A percentile compares a stretch with the other conserved stretches of the same genome.
Conservation (phyloP, 192 early-diverging fungal genomes). For the Phlyctochytrium bullatum region DNA sequence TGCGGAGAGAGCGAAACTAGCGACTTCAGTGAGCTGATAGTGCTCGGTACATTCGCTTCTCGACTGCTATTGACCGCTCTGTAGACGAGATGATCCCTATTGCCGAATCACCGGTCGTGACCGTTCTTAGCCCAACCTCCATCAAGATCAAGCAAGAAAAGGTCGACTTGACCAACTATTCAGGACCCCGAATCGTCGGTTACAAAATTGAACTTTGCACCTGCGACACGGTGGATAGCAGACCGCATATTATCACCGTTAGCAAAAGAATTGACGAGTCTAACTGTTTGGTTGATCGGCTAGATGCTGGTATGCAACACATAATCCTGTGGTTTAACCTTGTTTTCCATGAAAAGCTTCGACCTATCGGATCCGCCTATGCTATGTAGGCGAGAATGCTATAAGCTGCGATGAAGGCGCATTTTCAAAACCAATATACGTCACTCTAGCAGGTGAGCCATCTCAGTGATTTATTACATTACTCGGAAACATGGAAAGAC, state of each 20-base stretch:
- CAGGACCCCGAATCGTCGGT: slow-evolving; percentile 4
- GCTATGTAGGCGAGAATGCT: too few relatives aligned
- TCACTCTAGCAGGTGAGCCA: too few relatives aligned
- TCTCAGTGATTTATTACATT: too few relatives aligned
- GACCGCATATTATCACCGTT: slow-evolving; percentile 6
- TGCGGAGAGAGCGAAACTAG: slow-evolving; percentile 33
- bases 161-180: not conserved
- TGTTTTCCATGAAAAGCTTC: too few relatives aligned
- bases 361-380: too few relatives aligned
- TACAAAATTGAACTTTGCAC: slow-evolving; percentile 7
- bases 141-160: slow-evolving; percentile 10
- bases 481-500: too few relatives aligned
- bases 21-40: slow-evolving; percentile 40
- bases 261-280: slow-evolving; percentile 10
- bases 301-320: slow-evolving; percentile 18
- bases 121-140: slow-evolving; percentile 28
- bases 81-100: slow-evolving; percentile 37
- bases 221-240: not conserved
- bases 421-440: too few relatives aligned
- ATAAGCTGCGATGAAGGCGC: too few relatives aligned
- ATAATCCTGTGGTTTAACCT: too few relatives aligned
- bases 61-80: not conserved
- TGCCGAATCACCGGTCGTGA: slow-evolving; percentile 15
- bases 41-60: slow-evolving; percentile 29
- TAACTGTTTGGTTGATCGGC: slow-evolving; percentile 10